A percentile compares a stretch with the other conserved stretches of the same genome.
phyloP scores from a whole-genome alignment of 2,329 filamentous ascomycete species.

The Penicillium sclerotigenum region DNA sequence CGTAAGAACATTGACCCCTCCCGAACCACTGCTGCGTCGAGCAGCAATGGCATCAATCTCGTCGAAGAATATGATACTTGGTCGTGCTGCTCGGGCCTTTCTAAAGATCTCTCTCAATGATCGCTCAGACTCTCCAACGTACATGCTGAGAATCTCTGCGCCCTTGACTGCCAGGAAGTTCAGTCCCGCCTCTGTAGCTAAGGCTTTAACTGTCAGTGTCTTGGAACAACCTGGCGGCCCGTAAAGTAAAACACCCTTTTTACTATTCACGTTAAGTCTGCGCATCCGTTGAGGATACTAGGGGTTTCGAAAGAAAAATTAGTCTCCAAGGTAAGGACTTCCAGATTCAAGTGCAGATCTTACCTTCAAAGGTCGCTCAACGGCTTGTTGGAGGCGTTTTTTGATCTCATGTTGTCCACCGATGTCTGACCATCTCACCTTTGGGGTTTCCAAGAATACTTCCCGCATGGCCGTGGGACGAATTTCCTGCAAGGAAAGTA shows the following conservation, averaged over 20 bases:
- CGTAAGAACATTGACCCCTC: conserved; percentile 75
- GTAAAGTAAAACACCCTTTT: conserved; percentile 83
- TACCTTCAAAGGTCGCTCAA: conserved; percentile 58
- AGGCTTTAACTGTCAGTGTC: conserved; percentile 84
- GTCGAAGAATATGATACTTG: conserved; percentile 95
- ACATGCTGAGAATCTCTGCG: conserved; percentile 91
- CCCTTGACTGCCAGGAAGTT: conserved; percentile 96
- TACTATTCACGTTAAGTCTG: conserved; percentile 55
- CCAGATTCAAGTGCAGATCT: background rate
- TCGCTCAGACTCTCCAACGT: conserved; percentile 90
- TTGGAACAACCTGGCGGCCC: conserved; percentile 94
- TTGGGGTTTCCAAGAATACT: conserved; percentile 82
- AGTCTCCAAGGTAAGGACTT: background rate
- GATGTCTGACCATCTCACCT: conserved; percentile 81
- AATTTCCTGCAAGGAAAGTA: conserved; percentile 62
- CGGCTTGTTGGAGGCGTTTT: conserved; percentile 58
- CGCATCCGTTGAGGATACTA: conserved; percentile 52
- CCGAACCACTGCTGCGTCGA: conserved; percentile 51
- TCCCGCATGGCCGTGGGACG: conserved; percentile 83
- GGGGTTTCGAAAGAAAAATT: background rate
- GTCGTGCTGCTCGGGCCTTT: conserved; percentile 78
- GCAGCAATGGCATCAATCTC: conserved; percentile 85
- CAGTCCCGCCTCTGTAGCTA: conserved; percentile 84
- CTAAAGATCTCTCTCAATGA: conserved; percentile 80
- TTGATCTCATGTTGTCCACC: conserved; percentile 80